These are phyloP conservation scores for Nematocida sp. DNA, from an alignment of 371 early-diverging fungal genomes.

Conservation along the genomic window DNA sequence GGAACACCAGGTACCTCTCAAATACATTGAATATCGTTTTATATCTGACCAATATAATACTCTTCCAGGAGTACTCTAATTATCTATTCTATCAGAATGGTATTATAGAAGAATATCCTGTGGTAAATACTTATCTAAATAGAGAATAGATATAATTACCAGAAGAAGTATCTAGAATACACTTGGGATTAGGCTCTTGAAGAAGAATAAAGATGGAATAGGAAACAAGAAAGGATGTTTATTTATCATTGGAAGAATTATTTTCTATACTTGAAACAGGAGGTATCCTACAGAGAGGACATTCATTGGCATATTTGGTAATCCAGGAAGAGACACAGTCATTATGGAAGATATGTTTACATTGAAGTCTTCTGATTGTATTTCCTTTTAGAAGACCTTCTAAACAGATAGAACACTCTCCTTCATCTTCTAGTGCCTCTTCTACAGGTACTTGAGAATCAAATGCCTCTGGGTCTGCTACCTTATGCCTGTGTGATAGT, in stretches of 20 bases:
- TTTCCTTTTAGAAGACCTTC: background rate
- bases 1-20: background rate
- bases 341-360: slow-evolving; percentile 41
- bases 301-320: slow-evolving; percentile 45
- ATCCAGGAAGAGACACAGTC: slow-evolving; percentile 46
- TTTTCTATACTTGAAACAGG: background rate
- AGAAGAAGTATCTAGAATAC: background rate
- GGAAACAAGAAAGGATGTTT: background rate
- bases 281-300: slow-evolving; percentile 48
- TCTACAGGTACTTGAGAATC: slow-evolving; percentile 18
- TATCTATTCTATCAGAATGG: too few species aligned
- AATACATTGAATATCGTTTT: background rate
- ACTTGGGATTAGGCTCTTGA: background rate
- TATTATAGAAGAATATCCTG: background rate
- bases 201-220: background rate
- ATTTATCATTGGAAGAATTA: background rate
- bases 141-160: background rate
- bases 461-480: slow-evolving; percentile 9
- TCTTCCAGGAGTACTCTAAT: too few species aligned
- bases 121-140: background rate
- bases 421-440: background rate
- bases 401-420: slow-evolving; percentile 47
- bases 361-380: slow-evolving; percentile 5
- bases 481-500: background rate
- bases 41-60: too few species aligned